phyloP scores from a whole-genome alignment of 164 flowering plant species.

The Nelumbo lutea region DNA sequence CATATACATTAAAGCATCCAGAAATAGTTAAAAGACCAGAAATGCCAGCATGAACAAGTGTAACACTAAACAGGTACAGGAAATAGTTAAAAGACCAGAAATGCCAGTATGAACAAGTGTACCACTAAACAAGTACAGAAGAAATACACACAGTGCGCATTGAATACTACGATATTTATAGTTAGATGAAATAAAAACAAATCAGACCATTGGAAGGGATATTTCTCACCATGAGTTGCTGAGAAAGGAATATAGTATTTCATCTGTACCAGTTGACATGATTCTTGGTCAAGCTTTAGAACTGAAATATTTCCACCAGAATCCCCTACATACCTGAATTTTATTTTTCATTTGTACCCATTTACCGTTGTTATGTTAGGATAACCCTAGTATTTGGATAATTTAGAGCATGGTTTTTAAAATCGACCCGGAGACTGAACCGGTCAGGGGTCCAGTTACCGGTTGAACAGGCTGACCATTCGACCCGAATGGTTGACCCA shows the following conservation, averaged over 20 bases:
- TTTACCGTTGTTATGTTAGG: background rate
- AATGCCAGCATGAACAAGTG: background rate
- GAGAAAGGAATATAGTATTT: slow-evolving; percentile 63
- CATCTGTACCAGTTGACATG: slow-evolving; percentile 45
- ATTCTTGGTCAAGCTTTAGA: slow-evolving; percentile 55
- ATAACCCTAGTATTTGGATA: background rate
- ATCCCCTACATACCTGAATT: slow-evolving; percentile 71
- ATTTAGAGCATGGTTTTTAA: background rate
- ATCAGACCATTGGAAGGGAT: background rate
- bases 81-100: too few species aligned
- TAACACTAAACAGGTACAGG: background rate
- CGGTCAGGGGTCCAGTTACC: too few species aligned
- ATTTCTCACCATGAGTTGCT: slow-evolving; percentile 63
- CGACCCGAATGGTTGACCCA: too few species aligned
- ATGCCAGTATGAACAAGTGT: background rate
- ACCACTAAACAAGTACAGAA: background rate
- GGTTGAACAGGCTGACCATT: too few species aligned
- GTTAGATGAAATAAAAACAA: background rate
- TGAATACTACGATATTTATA: background rate
- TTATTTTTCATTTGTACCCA: background rate
- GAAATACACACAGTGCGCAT: background rate
- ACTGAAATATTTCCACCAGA: slow-evolving; percentile 61
- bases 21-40: too few species aligned
- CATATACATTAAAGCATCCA: too few species aligned
- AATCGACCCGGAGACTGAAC: too few species aligned